These are phyloP conservation scores for Pseudomicrostroma phylloplanum DNA, from an alignment of 1,284 basidiomycete species.

Conservation along the genomic window DNA sequence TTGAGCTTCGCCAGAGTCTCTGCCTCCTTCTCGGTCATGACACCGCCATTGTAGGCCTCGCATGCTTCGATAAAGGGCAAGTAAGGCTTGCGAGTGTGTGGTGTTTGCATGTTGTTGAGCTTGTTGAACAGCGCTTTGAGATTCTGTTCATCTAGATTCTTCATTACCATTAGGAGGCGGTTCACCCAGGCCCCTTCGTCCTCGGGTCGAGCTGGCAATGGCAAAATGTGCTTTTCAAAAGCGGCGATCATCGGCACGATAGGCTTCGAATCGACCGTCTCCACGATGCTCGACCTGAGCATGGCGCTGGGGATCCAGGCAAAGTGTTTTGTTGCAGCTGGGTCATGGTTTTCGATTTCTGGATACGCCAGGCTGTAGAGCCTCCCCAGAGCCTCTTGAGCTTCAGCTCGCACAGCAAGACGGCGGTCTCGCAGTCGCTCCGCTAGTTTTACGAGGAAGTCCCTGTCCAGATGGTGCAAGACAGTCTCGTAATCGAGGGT, in stretches of 20 bases:
- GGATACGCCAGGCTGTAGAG: slow-evolving; percentile 76
- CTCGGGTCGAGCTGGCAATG: slow-evolving; percentile 65
- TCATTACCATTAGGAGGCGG: slow-evolving; percentile 68
- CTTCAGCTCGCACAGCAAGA: slow-evolving; percentile 72
- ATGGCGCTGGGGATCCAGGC: slow-evolving; percentile 85
- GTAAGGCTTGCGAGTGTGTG: slow-evolving; percentile 13
- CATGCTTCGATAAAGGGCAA: slow-evolving; percentile 36
- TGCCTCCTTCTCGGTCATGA: slow-evolving; percentile 67
- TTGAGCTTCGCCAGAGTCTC: slow-evolving; percentile 45
- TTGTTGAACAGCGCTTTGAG: slow-evolving; percentile 59
- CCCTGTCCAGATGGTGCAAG: slow-evolving; percentile 69
- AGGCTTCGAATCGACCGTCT: slow-evolving; percentile 50
- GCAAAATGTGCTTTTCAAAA: slow-evolving; percentile 70
- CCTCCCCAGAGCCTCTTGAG: slow-evolving; percentile 69
- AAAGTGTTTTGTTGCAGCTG: slow-evolving; percentile 70
- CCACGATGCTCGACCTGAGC: slow-evolving; percentile 53
- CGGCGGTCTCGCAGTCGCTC: slow-evolving; percentile 80
- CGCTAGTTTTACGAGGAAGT: slow-evolving; percentile 63
- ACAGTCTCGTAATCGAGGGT: slow-evolving; percentile 84
- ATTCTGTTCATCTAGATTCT: slow-evolving; percentile 58
- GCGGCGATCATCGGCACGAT: slow-evolving; percentile 56
- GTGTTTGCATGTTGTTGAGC: slow-evolving; percentile 46
- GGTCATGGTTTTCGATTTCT: slow-evolving; percentile 82
- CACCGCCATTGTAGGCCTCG: slow-evolving; percentile 56
- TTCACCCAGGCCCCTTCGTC: slow-evolving; percentile 77